Base-by-base conservation (phyloP, 2,329 filamentous ascomycete genomes). In the Orbilia brochopaga region DNA sequence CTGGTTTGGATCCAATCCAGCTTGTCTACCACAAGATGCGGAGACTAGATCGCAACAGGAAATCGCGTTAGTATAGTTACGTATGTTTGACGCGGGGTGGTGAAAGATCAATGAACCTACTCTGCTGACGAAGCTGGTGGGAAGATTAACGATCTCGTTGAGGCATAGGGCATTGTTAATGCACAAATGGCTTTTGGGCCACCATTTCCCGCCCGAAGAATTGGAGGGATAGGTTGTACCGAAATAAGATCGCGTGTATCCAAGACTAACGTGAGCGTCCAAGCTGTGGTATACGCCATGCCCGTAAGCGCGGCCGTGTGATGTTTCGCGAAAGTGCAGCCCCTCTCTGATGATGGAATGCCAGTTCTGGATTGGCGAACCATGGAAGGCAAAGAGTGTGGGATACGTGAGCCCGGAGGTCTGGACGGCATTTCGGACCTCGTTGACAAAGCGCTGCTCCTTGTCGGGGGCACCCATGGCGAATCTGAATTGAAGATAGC, bases 391-490 rank as follows among this genome's bases (percentile, higher is more conserved):
- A 76, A 96, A 91, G 0, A 96, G 79, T 0, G 90, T 93, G 0
- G 90, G 89, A 75, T 86, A 70, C 11, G 37, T n/a, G 21, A 70
- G 65, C 24, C 58, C 65, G n/a, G 48, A 54, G 13, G n/a, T n/a
- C n/a, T 64, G 53, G n/a, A 70, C 66, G 7, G 66, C 57, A n/a
- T 60, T 32, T 60, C 56, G 53, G 27, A 95, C 82, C 15, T 87
- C 86, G 27, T 85, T 79, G 6, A 87, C 81, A 77, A 97, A 96
- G 1, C 86, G 83, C 37, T 88, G 82, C 78, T 97, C 92, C 77
- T 92, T 95, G 77, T 96, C 91, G 0, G 91, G 91, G 0, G 91
- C 89, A 8, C 92, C 92, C 81, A 96, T 93, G 0, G 89, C 88
- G 75, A 97, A 91, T 24, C 90, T 85, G 76, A 97, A 97, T 78